Base-by-base conservation (phyloP, 2,329 filamentous ascomycete genomes). In the Colletotrichum plurivorum region DNA sequence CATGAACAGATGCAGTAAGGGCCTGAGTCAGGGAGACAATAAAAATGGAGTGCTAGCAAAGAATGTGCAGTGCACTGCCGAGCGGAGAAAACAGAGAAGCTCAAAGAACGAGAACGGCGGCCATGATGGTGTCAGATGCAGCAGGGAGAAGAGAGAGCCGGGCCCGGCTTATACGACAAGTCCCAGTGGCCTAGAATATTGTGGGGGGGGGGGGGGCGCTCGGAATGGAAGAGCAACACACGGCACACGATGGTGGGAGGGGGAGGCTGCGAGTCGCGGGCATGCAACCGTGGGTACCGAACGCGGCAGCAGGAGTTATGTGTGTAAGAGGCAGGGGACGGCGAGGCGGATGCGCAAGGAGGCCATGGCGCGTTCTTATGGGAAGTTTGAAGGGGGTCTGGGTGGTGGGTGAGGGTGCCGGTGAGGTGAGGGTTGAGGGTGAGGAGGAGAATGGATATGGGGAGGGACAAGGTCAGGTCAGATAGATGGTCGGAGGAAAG, bases 341-440 rank as follows among this genome's bases (percentile, higher is more conserved):
- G 43, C 13, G 43, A 55, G 41, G 66, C 55, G 31, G 41, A 58
- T 46, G 48, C 54, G 56, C 55, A 43, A 43, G 22, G 54, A 59
- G 66, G 62, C 66, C 66, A 66, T 69, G 66, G 66, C 66, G 66
- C 61, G 51, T 60, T 66, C 66, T 65, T 66, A 69, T 59, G 66
- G 62, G 55, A 59, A 58, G 54, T 56, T 25, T 54, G 25, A 69
- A 55, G 54, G 43, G 66, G 61, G 54, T 65, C 46, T 65, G 66
- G 61, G 61, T 58, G 43, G 43, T 56, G 18, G 27, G n/a, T 59
- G 36, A 51, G 52, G 43, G 22, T 25, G 22, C 22, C 22, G 22
- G 31, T 36, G 8, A 36, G 31, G 31, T 36, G 31, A 36, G 31
- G 27, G 9, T 25, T 25, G 22, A 25, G 22, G 22, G 4, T 5